Percentiles rank a stretch among this genome's conserved stretches.
Conservation (phyloP, 805 yeast species). For the Wickerhamomyces silvicola region DNA sequence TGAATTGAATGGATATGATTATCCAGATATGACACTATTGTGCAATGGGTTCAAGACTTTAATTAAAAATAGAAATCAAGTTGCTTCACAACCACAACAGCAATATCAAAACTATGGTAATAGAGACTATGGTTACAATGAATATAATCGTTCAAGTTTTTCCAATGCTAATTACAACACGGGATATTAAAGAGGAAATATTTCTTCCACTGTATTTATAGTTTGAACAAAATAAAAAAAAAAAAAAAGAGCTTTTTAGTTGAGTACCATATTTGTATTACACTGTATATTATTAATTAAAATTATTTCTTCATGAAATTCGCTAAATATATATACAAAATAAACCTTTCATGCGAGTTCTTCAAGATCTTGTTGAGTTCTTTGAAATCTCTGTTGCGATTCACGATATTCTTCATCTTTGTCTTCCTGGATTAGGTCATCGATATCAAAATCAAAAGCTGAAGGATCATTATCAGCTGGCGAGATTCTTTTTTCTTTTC, state of each 20-base stretch:
- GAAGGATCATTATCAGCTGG: slow-evolving; percentile 14
- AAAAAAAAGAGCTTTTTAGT: too few species aligned
- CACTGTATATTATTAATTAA: too few species aligned
- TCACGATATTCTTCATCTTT: slow-evolving; percentile 8
- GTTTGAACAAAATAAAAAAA: not conserved
- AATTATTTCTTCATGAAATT: too few species aligned
- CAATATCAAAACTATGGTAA: not conserved
- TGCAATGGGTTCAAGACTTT: slow-evolving; percentile 92
- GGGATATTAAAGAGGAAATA: not conserved
- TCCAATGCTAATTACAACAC: not conserved
- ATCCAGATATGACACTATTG: slow-evolving; percentile 82
- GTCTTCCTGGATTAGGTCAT: slow-evolving; percentile 19
- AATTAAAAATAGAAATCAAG: slow-evolving; percentile 22
- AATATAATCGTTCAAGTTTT: not conserved
- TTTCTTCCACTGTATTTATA: not conserved
- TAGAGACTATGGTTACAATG: not conserved
- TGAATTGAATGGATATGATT: slow-evolving; percentile 68
- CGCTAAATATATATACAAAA: too few species aligned
- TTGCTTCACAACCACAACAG: slow-evolving; percentile 1
- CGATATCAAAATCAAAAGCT: slow-evolving; percentile 21
- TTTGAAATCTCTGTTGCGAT: slow-evolving; percentile 10
- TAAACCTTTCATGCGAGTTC: slow-evolving; percentile 19
- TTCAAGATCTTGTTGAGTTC: slow-evolving; percentile 13
- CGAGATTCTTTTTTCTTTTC: slow-evolving; percentile 9
- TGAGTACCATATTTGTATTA: too few species aligned